Conservation (phyloP, 176 grass and related monocot genomes). For the Pharus latifolius region DNA sequence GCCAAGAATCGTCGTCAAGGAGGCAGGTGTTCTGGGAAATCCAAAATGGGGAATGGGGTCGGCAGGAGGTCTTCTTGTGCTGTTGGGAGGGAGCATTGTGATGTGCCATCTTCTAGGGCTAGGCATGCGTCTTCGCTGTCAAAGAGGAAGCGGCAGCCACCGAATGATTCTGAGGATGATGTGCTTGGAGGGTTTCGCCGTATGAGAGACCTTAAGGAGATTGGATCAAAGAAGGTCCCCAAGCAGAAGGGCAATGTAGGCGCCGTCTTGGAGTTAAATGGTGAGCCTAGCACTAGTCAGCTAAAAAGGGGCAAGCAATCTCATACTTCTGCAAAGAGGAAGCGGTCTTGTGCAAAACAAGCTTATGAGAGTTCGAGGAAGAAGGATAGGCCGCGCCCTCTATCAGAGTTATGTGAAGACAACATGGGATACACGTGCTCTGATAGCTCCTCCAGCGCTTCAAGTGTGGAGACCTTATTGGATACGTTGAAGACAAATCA, state of each 20-base stretch:
- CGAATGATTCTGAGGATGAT: constrained; percentile 67
- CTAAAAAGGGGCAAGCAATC: constrained; percentile 24
- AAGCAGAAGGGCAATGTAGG: not conserved
- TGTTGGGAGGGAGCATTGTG: not conserved
- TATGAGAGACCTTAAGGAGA: constrained; percentile 67
- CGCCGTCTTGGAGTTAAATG: not conserved
- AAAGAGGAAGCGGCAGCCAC: constrained; percentile 49
- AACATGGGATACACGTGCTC: not conserved
- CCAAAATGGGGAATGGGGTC: not conserved
- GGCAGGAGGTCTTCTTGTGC: not conserved
- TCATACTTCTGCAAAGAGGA: constrained; percentile 35
- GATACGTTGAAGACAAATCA: constrained; percentile 17
- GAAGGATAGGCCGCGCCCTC: constrained; percentile 49
- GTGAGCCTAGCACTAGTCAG: not conserved
- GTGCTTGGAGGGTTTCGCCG: constrained; percentile 22
- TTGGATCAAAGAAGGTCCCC: constrained; percentile 12
- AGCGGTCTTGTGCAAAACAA: constrained; percentile 10
- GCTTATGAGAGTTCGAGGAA: constrained; percentile 40
- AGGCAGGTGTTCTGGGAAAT: not conserved
- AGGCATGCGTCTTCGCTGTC: not conserved
- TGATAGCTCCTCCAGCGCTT: constrained; percentile 45
- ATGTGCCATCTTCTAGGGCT: not conserved
- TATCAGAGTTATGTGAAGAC: constrained; percentile 53
- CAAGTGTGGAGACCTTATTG: constrained; percentile 19
- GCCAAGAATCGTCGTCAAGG: not conserved